Evolutionary conservation across 2,329 filamentous ascomycete genomes (phyloP), one percentile per base, ranked within the genome.

Genomic region (Xylariaceae sp.): DNA sequence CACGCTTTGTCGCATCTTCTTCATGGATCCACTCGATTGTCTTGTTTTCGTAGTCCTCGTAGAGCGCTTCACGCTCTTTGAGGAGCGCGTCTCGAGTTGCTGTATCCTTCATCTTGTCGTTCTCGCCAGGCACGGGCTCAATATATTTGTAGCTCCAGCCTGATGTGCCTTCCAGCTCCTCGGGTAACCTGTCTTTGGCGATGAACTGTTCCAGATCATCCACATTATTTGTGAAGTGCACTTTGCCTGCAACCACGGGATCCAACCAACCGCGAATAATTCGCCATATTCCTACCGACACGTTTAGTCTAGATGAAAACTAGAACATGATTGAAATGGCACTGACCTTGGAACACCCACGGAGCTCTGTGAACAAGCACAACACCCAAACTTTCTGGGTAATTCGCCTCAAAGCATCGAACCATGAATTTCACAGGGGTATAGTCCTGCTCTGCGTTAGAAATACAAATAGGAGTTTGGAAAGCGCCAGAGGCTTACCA

Each of bases 351-450:
- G 75, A 99, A 99, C 45, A 99, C 76, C 94, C 94, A 99, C 3
- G 94, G 94, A 0, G 94, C 86, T 71, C 96, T 96, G 77, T 99
- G 94, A 39, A 99, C 89, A 45, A 97, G 80, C 2, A 97, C 89
- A 2, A 87, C 81, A 31, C 92, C 94, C 1, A 99, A 79, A 47
- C 85, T 92, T 71, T 99, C 94, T 0, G 94, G 94, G 65, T 97
- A 99, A 70, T 99, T 97, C 57, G 94, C 94, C 74, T 99, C 94
- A 68, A 99, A 99, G 71, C 91, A 96, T 72, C 96, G 95, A 72
- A 99, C 96, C 87, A 99, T 96, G 74, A 97, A 99, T 68, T 96
- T 99, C 54, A 99, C 89, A 1, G 94, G 92, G 0, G 88, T 83
- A 70, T 97, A 97, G 71, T 99, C 94, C 84, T 87, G 35, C 32